A percentile compares a stretch with the other conserved stretches of the same genome.
Conservation (phyloP, 2,329 filamentous ascomycete genomes). For the Neocucurbitaria cava region DNA sequence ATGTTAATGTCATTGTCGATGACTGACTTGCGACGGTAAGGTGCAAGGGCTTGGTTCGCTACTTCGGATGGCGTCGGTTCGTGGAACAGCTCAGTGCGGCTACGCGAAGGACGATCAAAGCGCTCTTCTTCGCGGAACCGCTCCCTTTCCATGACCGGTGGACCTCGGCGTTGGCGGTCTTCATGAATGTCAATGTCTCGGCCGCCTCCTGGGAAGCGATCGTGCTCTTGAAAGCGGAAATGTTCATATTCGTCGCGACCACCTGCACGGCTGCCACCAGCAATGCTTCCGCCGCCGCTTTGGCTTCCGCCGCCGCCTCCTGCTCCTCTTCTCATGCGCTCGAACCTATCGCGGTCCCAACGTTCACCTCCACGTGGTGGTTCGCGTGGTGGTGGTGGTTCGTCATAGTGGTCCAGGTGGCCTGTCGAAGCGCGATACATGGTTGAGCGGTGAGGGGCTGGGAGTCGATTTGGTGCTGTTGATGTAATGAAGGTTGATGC, state of each 20-base stretch:
- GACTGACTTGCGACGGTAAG: slow-evolving; percentile 65
- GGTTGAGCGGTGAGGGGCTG: slow-evolving; percentile 12
- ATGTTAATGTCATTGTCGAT: slow-evolving; percentile 64
- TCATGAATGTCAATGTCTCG: slow-evolving; percentile 54
- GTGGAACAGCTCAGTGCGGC: slow-evolving; percentile 55
- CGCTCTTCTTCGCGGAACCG: slow-evolving; percentile 64
- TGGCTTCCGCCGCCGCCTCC: slow-evolving; percentile 54
- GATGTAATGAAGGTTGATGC: slow-evolving; percentile 24
- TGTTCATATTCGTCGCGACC: slow-evolving; percentile 45
- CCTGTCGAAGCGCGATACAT: slow-evolving; percentile 53
- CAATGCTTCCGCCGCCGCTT: slow-evolving; percentile 53
- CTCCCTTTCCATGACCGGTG: slow-evolving; percentile 55
- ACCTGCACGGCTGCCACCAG: slow-evolving; percentile 33
- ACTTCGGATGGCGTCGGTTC: slow-evolving; percentile 56
- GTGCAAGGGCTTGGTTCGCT: slow-evolving; percentile 61
- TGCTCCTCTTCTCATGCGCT: slow-evolving; percentile 48
- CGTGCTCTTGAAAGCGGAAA: slow-evolving; percentile 53
- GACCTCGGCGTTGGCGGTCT: slow-evolving; percentile 50
- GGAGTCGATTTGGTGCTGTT: slow-evolving; percentile 6
- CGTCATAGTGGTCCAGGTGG: slow-evolving; percentile 52
- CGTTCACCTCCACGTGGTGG: slow-evolving; percentile 45
- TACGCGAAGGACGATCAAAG: slow-evolving; percentile 46
- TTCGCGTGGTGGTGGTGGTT: slow-evolving; percentile 23
- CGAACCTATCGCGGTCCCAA: slow-evolving; percentile 60
- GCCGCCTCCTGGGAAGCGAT: slow-evolving; percentile 50